A percentile compares a stretch with the other conserved stretches of the same genome.
Evolutionary conservation across 176 grass and related monocot genomes (phyloP).

Genomic region (Cenchrus purpureus): DNA sequence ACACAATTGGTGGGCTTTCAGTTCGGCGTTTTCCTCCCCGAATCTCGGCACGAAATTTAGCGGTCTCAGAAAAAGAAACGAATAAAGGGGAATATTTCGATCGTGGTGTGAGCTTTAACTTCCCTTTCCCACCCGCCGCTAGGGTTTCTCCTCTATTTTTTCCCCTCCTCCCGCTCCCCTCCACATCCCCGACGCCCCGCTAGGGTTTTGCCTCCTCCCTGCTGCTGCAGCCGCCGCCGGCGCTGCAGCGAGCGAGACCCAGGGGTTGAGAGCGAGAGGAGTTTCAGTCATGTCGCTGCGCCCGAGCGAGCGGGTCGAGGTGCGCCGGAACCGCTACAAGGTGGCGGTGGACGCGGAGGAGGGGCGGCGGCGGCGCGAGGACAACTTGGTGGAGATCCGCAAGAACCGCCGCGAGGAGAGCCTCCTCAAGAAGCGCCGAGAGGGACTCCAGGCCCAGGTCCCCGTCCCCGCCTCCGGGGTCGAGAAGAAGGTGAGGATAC

Average conservation of each 20-base stretch:
- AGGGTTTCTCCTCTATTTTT: slow-evolving; percentile 64
- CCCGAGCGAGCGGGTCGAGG: slow-evolving; percentile 75
- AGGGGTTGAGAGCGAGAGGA: neutral
- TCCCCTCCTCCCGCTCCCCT: slow-evolving; percentile 5
- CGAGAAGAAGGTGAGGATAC: slow-evolving; percentile 79
- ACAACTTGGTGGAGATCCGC: slow-evolving; percentile 98
- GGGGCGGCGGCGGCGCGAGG: slow-evolving; percentile 85
- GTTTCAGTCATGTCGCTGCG: slow-evolving; percentile 68
- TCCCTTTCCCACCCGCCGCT: slow-evolving; percentile 46
- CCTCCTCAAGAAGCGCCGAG: slow-evolving; percentile 91
- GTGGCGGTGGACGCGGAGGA: slow-evolving; percentile 93
- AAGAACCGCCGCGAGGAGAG: slow-evolving; percentile 94
- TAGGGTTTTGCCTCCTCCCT: slow-evolving; percentile 64
- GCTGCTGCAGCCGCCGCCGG: neutral
- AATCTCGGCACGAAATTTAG: neutral
- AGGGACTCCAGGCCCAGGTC: slow-evolving; percentile 71
- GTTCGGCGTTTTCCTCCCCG: neutral
- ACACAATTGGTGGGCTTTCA: neutral
- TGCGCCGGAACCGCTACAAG: slow-evolving; percentile 89
- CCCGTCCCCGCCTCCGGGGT: slow-evolving; percentile 56
- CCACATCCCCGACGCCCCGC: slow-evolving; percentile 36
- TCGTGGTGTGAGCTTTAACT: slow-evolving; percentile 49
- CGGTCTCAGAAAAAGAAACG: neutral
- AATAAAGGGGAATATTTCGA: slow-evolving; percentile 51
- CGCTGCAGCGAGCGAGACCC: neutral